A percentile compares a stretch with the other conserved stretches of the same genome.
These are phyloP conservation scores for Pyrenula massariospora DNA, from an alignment of 495 filamentous ascomycete genomes.

Conservation along the genomic window DNA sequence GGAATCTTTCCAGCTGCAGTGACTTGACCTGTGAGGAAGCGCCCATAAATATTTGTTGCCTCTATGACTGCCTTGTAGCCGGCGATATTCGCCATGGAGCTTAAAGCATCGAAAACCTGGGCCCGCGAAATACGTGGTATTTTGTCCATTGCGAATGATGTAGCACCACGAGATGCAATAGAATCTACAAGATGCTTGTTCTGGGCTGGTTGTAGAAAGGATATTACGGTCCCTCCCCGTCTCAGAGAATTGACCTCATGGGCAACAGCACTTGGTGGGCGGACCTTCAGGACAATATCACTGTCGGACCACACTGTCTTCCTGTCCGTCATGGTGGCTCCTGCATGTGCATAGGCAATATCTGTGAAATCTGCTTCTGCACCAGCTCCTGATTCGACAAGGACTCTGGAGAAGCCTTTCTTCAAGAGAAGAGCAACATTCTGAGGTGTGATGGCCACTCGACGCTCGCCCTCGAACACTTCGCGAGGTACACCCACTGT, in stretches of 20 bases:
- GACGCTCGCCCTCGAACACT: slow-evolving; percentile 57
- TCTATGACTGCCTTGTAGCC: slow-evolving; percentile 79
- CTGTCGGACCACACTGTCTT: slow-evolving; percentile 52
- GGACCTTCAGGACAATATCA: slow-evolving; percentile 70
- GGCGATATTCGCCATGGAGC: slow-evolving; percentile 80
- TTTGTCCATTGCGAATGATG: slow-evolving; percentile 73
- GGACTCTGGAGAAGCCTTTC: slow-evolving; percentile 62
- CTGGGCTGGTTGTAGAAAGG: slow-evolving; percentile 64
- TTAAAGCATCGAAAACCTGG: slow-evolving; percentile 69
- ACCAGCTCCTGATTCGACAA: slow-evolving; percentile 68
- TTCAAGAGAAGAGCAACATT: slow-evolving; percentile 67
- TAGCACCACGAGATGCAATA: slow-evolving; percentile 50
- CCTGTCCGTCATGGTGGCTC: slow-evolving; percentile 56
- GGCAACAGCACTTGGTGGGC: slow-evolving; percentile 45
- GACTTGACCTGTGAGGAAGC: slow-evolving; percentile 71
- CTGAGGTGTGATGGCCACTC: slow-evolving; percentile 68
- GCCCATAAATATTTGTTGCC: slow-evolving; percentile 71
- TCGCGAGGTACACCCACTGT: slow-evolving; percentile 64
- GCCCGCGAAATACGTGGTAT: slow-evolving; percentile 75
- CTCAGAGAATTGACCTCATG: slow-evolving; percentile 48
- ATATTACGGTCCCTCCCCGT: slow-evolving; percentile 56
- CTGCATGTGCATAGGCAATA: slow-evolving; percentile 56
- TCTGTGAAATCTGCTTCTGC: slow-evolving; percentile 59
- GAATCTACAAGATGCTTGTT: slow-evolving; percentile 57
- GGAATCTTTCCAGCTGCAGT: slow-evolving; percentile 77